Evolutionary conservation across 2,329 filamentous ascomycete genomes (phyloP).

Genomic region (Madurella fahalii): DNA sequence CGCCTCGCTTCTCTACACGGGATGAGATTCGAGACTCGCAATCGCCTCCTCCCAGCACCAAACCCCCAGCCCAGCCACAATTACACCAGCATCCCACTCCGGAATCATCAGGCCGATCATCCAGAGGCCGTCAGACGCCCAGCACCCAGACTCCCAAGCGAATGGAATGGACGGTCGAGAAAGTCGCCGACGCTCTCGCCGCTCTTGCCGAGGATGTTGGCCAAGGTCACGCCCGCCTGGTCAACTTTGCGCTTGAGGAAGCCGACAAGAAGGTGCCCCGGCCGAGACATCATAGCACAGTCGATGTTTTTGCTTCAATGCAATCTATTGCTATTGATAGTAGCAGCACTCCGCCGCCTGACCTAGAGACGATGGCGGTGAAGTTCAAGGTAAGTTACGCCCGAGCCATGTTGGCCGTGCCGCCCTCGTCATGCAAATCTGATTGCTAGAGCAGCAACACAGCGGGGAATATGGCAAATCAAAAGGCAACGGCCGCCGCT

Average conservation of each 20-base stretch:
- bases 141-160: conserved; percentile 16
- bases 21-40: conserved; percentile 18
- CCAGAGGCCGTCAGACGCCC: conserved; percentile 17
- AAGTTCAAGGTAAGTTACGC: conserved; percentile 45
- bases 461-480: conserved; percentile 23
- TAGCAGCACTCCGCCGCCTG: conserved; percentile 28
- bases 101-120: conserved; percentile 1
- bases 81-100: conserved; percentile 15
- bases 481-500: conserved; percentile 13
- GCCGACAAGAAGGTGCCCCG: conserved; percentile 38
- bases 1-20: background rate
- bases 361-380: conserved; percentile 42
- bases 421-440: conserved; percentile 3
- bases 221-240: conserved; percentile 42
- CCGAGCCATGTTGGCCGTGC: no score
- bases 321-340: conserved; percentile 31
- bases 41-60: conserved; percentile 12
- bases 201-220: conserved; percentile 42
- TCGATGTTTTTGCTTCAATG: conserved; percentile 47
- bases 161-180: conserved; percentile 40
- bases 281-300: conserved; percentile 38
- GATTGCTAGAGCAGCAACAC: conserved; percentile 21
- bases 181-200: conserved; percentile 40
- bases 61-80: background rate
- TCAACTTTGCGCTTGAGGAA: conserved; percentile 43